Percentiles rank a stretch among this genome's conserved stretches.
Evolutionary conservation across 768 basidiomycete species (phyloP).

Genomic region (Suillus americanus): DNA sequence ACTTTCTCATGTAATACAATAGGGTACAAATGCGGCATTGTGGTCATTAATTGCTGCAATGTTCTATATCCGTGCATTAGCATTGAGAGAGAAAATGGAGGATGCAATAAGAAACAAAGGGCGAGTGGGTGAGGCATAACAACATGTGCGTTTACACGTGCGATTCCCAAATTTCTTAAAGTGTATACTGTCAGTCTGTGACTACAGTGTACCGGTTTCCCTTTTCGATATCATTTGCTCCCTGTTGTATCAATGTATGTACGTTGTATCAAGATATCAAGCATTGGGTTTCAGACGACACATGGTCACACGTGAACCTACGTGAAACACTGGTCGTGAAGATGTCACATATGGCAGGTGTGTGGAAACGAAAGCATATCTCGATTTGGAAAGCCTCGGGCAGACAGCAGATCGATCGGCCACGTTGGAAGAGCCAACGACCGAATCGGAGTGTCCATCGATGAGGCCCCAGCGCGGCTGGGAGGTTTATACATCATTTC

Average conservation of each 20-base stretch:
- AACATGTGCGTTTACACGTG: slow-evolving; percentile 20
- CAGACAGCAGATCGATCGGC: neutral
- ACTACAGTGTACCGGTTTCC: neutral
- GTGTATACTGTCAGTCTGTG: neutral
- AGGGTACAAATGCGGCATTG: slow-evolving; percentile 84
- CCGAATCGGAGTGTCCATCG: too few relatives aligned
- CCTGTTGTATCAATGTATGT: neutral
- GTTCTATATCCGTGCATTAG: slow-evolving; percentile 66
- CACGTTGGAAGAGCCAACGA: too few relatives aligned
- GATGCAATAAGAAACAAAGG: slow-evolving; percentile 65
- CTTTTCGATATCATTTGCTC: neutral
- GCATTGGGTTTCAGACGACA: neutral
- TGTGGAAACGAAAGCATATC: neutral
- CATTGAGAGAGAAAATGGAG: slow-evolving; percentile 67
- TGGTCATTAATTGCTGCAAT: slow-evolving; percentile 73
- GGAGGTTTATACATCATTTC: too few relatives aligned
- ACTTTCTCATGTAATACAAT: neutral
- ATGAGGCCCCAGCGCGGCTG: too few relatives aligned
- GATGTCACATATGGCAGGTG: neutral
- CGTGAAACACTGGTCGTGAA: neutral
- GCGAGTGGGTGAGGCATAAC: slow-evolving; percentile 56
- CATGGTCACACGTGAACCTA: neutral
- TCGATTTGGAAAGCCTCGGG: neutral
- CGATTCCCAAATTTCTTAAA: neutral
- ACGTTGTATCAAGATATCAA: neutral